A percentile compares a stretch with the other conserved stretches of the same genome.
Evolutionary conservation across 495 filamentous ascomycete species (phyloP).

Genomic region (Chaetomium fimeti): DNA sequence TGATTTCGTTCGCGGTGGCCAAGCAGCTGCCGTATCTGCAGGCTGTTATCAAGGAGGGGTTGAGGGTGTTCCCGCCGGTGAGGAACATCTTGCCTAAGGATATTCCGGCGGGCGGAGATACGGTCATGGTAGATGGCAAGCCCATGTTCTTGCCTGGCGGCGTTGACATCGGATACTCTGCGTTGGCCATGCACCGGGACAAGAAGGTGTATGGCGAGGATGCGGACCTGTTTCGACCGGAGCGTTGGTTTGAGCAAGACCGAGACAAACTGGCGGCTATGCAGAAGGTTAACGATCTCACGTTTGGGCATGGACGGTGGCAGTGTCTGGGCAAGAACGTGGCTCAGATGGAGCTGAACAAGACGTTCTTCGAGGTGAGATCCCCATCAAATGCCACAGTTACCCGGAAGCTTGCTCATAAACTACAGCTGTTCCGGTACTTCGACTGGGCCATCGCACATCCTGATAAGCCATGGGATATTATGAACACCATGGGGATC

Average conservation of each 20-base stretch:
- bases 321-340: constrained; percentile 42
- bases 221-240: constrained; percentile 49
- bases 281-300: constrained; percentile 28
- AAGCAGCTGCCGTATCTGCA: constrained; percentile 51
- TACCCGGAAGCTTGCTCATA: not conserved
- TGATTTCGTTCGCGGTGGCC: constrained; percentile 43
- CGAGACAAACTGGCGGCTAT: constrained; percentile 23
- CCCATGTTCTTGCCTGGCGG: constrained; percentile 52
- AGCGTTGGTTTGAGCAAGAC: constrained; percentile 53
- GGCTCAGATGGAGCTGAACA: constrained; percentile 47
- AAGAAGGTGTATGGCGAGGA: constrained; percentile 47
- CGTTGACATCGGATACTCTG: constrained; percentile 45
- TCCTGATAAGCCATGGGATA: constrained; percentile 43
- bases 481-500: constrained; percentile 14
- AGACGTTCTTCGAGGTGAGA: constrained; percentile 52
- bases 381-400: not conserved
- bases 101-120: constrained; percentile 49
- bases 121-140: constrained; percentile 42
- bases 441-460: constrained; percentile 50
- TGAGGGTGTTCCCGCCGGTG: constrained; percentile 45
- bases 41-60: constrained; percentile 49
- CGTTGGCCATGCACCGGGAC: constrained; percentile 33
- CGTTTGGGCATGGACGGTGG: constrained; percentile 41
- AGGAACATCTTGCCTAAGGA: constrained; percentile 41
- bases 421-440: constrained; percentile 45